Percentiles rank a stretch among this genome's conserved stretches.
phyloP scores from a whole-genome alignment of 352 stramenopile genomes.

The Globisporangium takayamanum region DNA sequence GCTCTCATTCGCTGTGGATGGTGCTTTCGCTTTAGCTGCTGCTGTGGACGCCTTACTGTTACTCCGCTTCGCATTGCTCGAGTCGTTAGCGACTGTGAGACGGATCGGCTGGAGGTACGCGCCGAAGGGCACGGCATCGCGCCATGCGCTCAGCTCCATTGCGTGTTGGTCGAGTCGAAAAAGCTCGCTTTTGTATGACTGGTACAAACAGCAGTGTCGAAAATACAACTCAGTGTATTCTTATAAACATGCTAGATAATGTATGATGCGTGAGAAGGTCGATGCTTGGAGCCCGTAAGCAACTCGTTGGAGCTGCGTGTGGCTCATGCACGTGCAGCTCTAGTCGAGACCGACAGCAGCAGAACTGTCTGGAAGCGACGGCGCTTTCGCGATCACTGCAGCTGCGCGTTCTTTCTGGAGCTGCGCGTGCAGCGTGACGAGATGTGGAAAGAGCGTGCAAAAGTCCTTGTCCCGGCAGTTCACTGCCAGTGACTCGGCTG shows the following conservation, averaged over 20 bases:
- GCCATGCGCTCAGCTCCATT: constrained; percentile 24
- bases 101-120: constrained; percentile 41
- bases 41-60: not conserved
- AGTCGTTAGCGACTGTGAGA: constrained; percentile 14
- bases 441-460: constrained; percentile 75
- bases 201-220: not conserved
- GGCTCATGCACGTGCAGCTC: not conserved
- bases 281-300: too few relatives aligned
- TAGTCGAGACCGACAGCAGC: not conserved
- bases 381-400: not conserved
- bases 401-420: constrained; percentile 1
- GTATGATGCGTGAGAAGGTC: not conserved
- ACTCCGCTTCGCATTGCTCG: not conserved
- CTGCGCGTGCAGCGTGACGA: constrained; percentile 50
- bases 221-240: not conserved
- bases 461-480: constrained; percentile 87
- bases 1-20: not conserved
- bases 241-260: not conserved
- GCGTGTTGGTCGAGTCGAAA: not conserved
- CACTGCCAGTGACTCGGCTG: constrained; percentile 50
- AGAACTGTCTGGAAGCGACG: too few relatives aligned
- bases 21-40: not conserved
- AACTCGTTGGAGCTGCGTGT: too few relatives aligned
- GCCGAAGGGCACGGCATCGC: constrained; percentile 29
- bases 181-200: not conserved